Evolutionary conservation across 345 rosid genomes (phyloP).

Genomic region (Passiflora organensis): DNA sequence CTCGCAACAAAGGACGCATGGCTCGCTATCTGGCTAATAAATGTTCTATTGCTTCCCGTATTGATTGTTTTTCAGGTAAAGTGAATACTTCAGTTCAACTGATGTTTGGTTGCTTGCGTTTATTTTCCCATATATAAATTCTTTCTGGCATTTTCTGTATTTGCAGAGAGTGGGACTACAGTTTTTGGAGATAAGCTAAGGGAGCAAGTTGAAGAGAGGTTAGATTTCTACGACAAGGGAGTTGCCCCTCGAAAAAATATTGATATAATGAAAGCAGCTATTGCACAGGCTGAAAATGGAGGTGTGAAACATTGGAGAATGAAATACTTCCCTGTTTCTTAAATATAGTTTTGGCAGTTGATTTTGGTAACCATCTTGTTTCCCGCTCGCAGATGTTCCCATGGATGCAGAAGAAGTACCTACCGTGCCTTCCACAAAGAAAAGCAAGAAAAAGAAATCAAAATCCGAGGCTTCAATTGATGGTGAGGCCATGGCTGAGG

Average conservation of each 20-base stretch:
- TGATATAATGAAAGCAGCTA: slow-evolving; percentile 85
- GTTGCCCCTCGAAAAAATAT: slow-evolving; percentile 93
- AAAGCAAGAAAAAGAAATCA: slow-evolving; percentile 57
- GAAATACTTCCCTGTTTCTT: too few species aligned
- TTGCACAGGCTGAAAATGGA: slow-evolving; percentile 43
- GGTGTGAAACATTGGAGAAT: slow-evolving; percentile 34
- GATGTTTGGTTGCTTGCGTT: not conserved
- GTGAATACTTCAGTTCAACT: not conserved
- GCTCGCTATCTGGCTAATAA: slow-evolving; percentile 96
- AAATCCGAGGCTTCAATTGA: slow-evolving; percentile 32
- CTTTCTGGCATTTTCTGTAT: not conserved
- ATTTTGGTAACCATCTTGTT: not conserved
- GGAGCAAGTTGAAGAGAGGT: slow-evolving; percentile 91
- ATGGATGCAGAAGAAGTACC: slow-evolving; percentile 47
- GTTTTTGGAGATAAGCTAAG: slow-evolving; percentile 83
- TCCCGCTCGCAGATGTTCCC: slow-evolving; percentile 28
- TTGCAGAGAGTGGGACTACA: slow-evolving; percentile 51
- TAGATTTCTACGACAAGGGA: slow-evolving; percentile 91
- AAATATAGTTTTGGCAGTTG: not conserved
- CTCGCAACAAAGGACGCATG: slow-evolving; percentile 91
- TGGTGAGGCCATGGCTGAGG: slow-evolving; percentile 35
- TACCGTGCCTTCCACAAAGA: slow-evolving; percentile 42
- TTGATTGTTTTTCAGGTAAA: slow-evolving; percentile 87
- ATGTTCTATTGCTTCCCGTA: slow-evolving; percentile 90
- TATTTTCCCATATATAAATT: not conserved